Percentiles rank a stretch among this genome's conserved stretches.
Conservation (phyloP, 1,284 basidiomycete species). For the Exobasidium cylindrosporum region DNA sequence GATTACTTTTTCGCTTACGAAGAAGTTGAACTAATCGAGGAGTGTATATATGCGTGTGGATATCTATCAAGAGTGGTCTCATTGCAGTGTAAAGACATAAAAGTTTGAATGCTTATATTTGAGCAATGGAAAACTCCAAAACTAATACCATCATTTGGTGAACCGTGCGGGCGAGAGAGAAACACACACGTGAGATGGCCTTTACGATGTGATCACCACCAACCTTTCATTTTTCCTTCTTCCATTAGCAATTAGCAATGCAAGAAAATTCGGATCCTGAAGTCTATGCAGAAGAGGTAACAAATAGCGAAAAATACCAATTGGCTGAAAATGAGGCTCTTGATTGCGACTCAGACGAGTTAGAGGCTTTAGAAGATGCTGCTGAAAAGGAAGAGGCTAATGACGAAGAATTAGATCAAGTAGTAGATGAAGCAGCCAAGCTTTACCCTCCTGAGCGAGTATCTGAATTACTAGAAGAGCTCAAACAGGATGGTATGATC, state of each 20-base stretch:
- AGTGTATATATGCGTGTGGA: conserved; percentile 78
- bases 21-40: conserved; percentile 58
- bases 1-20: conserved; percentile 18
- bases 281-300: too few species aligned
- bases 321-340: background rate
- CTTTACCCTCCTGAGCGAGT: conserved; percentile 29
- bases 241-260: too few species aligned
- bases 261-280: too few species aligned
- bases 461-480: conserved; percentile 26
- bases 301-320: too few species aligned
- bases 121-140: too few species aligned
- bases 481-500: conserved; percentile 42
- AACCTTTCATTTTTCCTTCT: too few species aligned
- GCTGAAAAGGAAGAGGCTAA: conserved; percentile 39
- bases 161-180: background rate
- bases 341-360: conserved; percentile 47
- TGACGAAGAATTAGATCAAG: conserved; percentile 26
- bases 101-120: too few species aligned
- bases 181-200: background rate
- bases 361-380: conserved; percentile 44
- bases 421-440: conserved; percentile 26
- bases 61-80: conserved; percentile 26
- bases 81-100: background rate
- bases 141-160: too few species aligned
- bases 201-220: background rate